Base-by-base conservation (phyloP, 2,329 filamentous ascomycete species). In the Orbilia ellipsospora region DNA sequence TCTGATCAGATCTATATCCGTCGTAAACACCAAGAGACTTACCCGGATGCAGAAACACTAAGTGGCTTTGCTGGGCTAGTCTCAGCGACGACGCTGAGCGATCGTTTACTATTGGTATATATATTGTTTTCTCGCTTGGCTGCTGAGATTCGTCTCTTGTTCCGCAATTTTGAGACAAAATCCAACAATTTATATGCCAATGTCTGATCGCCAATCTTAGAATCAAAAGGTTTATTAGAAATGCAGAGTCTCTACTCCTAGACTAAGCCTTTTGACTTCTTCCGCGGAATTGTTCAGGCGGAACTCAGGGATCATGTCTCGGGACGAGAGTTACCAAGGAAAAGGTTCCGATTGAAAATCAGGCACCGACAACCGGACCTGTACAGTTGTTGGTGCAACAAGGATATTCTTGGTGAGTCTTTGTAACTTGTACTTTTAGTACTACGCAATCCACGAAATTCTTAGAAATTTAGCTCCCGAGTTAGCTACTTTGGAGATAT, bases 1-100 rank as follows among this genome's bases (percentile, higher is more conserved):
- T 57, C 45, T 40, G 57, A 70, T 54, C 16, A 15, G 40, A 44
- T 7, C 65, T 52, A n/a, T 55, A 55, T 69, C 65, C 65, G 65
- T 61, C 64, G 31, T 36, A 36, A 7, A 45, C 16, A 8, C n/a
- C 13, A 60, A 60, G 57, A 20, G 15, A 2, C 50, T 69, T 69
- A 57, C 66, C 31, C 51, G n/a, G n/a, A 70, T 70, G 66, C 57
- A 55, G 65, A 31, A 12, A 36, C 8, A 36, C 5, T 6, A 36
- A 36, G 31, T 36, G 10, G 31, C 31, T 36, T 36, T 36, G 31
- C 31, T 36, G 31, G 31, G 10, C 31, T 36, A 7, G 31, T 6
- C 31, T 36, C 31, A 6, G 31, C 1, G 31, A 36, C 10, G 31
- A 36, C 10, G 31, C 10, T 36, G 10, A 36, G 5, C 31, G 31